phyloP scores from a whole-genome alignment of 176 grass and related monocot genomes.

The Oryza rufipogon region DNA sequence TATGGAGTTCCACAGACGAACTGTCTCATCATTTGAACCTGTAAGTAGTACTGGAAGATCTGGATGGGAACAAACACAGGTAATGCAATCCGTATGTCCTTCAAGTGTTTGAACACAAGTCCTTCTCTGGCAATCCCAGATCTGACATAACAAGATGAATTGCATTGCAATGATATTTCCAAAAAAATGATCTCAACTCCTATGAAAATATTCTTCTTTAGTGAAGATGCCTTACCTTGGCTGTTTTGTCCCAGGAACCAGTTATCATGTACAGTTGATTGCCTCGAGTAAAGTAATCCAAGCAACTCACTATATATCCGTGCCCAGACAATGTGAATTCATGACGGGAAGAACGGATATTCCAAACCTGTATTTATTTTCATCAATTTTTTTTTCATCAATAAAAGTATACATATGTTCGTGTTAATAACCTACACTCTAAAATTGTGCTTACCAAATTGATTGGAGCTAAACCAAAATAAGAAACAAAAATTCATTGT shows the following conservation, averaged over 20 bases:
- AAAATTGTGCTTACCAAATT: background rate
- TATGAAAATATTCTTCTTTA: background rate
- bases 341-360: background rate
- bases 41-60: background rate
- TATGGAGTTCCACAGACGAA: background rate
- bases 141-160: background rate
- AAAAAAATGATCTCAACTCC: background rate
- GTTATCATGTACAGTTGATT: background rate
- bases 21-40: background rate
- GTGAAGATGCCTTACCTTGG: background rate
- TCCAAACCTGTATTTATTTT: background rate
- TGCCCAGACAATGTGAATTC: constrained; percentile 3
- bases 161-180: background rate
- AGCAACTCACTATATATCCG: background rate
- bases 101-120: background rate
- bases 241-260: background rate
- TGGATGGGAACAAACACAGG: background rate
- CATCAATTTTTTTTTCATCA: background rate
- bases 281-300: background rate
- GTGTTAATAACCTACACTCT: background rate
- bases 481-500: background rate
- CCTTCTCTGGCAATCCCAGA: background rate
- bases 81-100: background rate
- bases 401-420: no score
- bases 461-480: background rate